phyloP scores from a whole-genome alignment of 2,329 filamentous ascomycete species.

The Cladosporium sp. region DNA sequence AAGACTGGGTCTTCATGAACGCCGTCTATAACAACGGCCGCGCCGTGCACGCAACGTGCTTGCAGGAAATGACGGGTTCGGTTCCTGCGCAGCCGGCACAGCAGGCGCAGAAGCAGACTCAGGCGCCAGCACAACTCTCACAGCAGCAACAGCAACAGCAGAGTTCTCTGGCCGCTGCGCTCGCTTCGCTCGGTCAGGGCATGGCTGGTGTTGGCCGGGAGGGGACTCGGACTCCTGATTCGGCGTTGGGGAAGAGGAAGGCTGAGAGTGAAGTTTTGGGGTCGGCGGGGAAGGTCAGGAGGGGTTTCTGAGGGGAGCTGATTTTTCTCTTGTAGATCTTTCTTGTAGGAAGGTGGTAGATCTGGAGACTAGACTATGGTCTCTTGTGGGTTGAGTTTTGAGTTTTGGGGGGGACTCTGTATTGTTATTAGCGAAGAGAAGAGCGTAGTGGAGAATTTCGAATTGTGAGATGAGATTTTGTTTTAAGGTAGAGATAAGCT shows the following conservation, averaged over 20 bases:
- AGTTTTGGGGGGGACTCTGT: no score
- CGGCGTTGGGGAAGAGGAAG: constrained; percentile 30
- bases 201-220: constrained; percentile 20
- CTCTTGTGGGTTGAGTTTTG: no score
- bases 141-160: not conserved
- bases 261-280: constrained; percentile 25
- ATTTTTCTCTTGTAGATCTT: no score
- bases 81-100: constrained; percentile 33
- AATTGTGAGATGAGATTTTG: no score
- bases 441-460: no score
- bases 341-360: no score
- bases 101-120: constrained; percentile 28
- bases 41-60: constrained; percentile 87
- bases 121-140: constrained; percentile 1
- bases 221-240: constrained; percentile 32
- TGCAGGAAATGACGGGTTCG: constrained; percentile 59
- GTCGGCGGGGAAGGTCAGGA: constrained; percentile 10
- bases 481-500: no score
- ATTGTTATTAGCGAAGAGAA: no score
- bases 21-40: constrained; percentile 71
- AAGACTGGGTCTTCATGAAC: constrained; percentile 97
- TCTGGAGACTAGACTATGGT: no score
- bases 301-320: not conserved
- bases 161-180: constrained; percentile 23
- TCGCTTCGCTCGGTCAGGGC: constrained; percentile 17